Conservation (phyloP, 371 early-diverging fungal genomes). For the Mycotypha africana region DNA sequence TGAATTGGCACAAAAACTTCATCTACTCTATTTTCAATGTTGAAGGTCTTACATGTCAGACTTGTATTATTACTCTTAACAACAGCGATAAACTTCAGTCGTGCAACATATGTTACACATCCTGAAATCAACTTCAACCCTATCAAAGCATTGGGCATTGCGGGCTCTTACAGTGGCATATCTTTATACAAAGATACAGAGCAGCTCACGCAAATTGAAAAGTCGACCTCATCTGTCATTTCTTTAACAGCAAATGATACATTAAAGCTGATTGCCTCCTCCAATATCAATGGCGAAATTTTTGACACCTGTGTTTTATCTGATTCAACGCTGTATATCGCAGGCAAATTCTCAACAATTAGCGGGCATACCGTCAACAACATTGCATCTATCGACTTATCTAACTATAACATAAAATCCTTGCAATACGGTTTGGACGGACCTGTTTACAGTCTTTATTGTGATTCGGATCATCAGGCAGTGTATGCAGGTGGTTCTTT, state of each 20-base stretch:
- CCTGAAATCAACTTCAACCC: slow-evolving; percentile 32
- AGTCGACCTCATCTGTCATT: slow-evolving; percentile 28
- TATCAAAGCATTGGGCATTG: slow-evolving; percentile 31
- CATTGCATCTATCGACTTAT: slow-evolving; percentile 48
- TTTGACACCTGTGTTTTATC: slow-evolving; percentile 25
- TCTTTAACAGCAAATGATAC: slow-evolving; percentile 30
- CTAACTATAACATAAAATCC: slow-evolving; percentile 28
- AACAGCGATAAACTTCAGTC: background rate
- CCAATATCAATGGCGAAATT: slow-evolving; percentile 28
- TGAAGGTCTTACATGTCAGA: too few relatives aligned
- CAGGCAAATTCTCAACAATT: slow-evolving; percentile 40
- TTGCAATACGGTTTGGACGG: slow-evolving; percentile 67
- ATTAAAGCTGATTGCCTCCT: slow-evolving; percentile 27
- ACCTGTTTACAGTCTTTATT: slow-evolving; percentile 56
- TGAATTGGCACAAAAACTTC: too few relatives aligned
- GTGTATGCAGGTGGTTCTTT: slow-evolving; percentile 45
- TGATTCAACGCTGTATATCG: slow-evolving; percentile 38
- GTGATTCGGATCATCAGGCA: slow-evolving; percentile 41
- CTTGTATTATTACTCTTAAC: background rate
- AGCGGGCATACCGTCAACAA: slow-evolving; percentile 35
- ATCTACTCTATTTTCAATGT: too few relatives aligned
- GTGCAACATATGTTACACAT: slow-evolving; percentile 24
- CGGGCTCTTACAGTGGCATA: slow-evolving; percentile 36
- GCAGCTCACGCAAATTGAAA: slow-evolving; percentile 31
- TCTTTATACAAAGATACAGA: slow-evolving; percentile 34